These are phyloP conservation scores for Colletotrichum plurivorum DNA, from an alignment of 2,329 filamentous ascomycete genomes.

Conservation along the genomic window DNA sequence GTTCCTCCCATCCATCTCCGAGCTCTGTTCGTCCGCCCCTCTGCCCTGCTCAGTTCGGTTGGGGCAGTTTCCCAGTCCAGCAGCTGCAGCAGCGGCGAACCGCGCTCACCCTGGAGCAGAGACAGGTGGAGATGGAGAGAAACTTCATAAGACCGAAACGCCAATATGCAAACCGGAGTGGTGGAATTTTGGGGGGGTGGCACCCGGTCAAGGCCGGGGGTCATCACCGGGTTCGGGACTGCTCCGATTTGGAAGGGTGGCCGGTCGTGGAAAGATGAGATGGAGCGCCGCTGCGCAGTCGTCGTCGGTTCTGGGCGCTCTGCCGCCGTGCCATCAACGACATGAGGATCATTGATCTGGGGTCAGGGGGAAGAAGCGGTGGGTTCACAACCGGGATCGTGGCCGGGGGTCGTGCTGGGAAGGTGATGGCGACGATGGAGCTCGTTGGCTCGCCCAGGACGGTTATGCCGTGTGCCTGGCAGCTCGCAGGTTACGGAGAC, in stretches of 20 bases:
- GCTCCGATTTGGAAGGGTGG: conserved; percentile 32
- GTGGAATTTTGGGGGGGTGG: conserved; percentile 29
- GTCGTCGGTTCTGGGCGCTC: conserved; percentile 14
- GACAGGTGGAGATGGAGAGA: conserved; percentile 12
- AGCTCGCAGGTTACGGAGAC: conserved; percentile 1
- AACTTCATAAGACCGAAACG: conserved; percentile 37
- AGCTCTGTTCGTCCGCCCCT: too few species aligned
- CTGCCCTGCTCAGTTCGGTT: too few species aligned
- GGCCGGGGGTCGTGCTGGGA: conserved; percentile 16
- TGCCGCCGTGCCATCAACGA: not conserved
- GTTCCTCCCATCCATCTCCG: too few species aligned
- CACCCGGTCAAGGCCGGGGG: conserved; percentile 29
- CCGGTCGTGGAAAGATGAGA: conserved; percentile 33
- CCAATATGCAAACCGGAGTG: conserved; percentile 33
- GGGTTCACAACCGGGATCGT: conserved; percentile 13
- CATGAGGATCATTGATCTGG: conserved; percentile 23
- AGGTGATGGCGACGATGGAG: conserved; percentile 29
- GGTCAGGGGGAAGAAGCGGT: conserved; percentile 3
- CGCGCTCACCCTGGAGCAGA: conserved; percentile 21
- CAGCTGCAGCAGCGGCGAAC: not conserved
- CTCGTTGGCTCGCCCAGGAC: conserved; percentile 3
- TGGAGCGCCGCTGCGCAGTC: conserved; percentile 14
- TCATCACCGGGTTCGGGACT: conserved; percentile 20
- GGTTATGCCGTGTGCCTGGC: not conserved
- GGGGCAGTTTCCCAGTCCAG: too few species aligned